Percentiles rank a stretch among this genome's conserved stretches.
phyloP scores from a whole-genome alignment of 371 early-diverging fungal genomes.

The Smittium mucronatum region DNA sequence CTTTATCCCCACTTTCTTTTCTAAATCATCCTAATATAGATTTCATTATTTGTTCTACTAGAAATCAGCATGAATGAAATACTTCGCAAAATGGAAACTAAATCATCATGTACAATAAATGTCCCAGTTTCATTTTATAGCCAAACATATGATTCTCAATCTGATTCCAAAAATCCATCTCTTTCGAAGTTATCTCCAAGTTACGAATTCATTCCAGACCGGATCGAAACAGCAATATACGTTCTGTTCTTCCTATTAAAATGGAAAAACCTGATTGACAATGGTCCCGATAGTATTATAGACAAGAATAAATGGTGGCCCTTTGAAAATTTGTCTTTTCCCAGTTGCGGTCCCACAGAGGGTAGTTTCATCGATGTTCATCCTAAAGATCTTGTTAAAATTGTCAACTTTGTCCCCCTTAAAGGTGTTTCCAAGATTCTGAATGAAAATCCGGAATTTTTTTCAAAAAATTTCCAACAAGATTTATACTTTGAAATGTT shows the following conservation, averaged over 20 bases:
- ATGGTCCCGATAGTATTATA: background rate
- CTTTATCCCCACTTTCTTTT: background rate
- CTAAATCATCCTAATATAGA: background rate
- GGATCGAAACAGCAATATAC: background rate
- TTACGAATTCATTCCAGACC: background rate
- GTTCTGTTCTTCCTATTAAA: background rate
- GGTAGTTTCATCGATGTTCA: background rate
- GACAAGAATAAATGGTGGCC: background rate
- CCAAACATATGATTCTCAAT: background rate
- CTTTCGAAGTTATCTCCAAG: background rate
- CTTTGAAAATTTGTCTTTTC: background rate
- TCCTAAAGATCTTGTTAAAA: background rate
- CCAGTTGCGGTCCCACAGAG: background rate
- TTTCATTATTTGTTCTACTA: background rate
- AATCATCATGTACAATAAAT: background rate
- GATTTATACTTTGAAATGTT: background rate
- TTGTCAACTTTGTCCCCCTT: background rate
- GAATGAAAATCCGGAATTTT: background rate
- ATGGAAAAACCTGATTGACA: background rate
- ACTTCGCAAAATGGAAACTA: background rate
- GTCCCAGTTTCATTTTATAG: background rate
- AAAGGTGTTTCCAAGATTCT: background rate
- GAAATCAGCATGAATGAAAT: background rate
- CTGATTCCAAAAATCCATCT: background rate
- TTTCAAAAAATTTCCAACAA: background rate